A percentile compares a stretch with the other conserved stretches of the same genome.
phyloP scores from a whole-genome alignment of 176 grass and related monocot genomes.

The Triticum dicoccoides region DNA sequence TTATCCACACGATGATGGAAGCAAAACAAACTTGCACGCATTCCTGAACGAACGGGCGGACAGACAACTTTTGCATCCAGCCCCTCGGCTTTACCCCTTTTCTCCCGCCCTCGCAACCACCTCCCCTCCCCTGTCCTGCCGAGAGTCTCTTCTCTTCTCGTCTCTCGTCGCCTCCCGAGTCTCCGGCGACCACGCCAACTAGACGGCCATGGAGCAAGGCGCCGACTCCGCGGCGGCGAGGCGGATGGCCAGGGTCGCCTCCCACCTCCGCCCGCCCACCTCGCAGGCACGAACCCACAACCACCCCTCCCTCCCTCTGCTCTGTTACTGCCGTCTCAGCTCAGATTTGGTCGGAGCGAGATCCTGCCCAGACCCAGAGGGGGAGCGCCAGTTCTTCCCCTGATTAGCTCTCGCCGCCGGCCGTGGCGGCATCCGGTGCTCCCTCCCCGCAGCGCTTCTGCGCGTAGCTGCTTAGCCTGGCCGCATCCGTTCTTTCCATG shows the following conservation, averaged over 20 bases:
- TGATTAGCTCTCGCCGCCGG: not conserved
- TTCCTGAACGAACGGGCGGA: no score
- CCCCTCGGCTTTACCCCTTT: not conserved
- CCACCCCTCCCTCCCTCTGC: not conserved
- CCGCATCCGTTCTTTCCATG: not conserved
- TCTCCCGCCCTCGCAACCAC: not conserved
- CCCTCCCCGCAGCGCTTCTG: not conserved
- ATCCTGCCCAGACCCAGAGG: not conserved
- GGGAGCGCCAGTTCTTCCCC: not conserved
- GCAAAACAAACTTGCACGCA: no score
- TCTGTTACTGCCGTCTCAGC: accelerated
- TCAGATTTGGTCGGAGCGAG: not conserved
- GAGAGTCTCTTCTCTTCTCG: not conserved
- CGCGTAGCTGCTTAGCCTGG: not conserved
- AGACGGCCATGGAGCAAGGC: conserved; percentile 31
- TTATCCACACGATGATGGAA: no score
- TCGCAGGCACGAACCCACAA: conserved; percentile 29
- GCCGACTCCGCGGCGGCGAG: conserved; percentile 26
- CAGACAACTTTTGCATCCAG: not conserved
- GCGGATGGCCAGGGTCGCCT: conserved; percentile 56
- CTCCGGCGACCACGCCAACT: not conserved
- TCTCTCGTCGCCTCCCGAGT: not conserved
- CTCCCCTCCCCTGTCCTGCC: not conserved
- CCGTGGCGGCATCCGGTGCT: not conserved
- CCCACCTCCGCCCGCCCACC: conserved; percentile 49